These are phyloP conservation scores for Domatiomyces globalis DNA, from an alignment of 2,329 filamentous ascomycete species.

Conservation along the genomic window DNA sequence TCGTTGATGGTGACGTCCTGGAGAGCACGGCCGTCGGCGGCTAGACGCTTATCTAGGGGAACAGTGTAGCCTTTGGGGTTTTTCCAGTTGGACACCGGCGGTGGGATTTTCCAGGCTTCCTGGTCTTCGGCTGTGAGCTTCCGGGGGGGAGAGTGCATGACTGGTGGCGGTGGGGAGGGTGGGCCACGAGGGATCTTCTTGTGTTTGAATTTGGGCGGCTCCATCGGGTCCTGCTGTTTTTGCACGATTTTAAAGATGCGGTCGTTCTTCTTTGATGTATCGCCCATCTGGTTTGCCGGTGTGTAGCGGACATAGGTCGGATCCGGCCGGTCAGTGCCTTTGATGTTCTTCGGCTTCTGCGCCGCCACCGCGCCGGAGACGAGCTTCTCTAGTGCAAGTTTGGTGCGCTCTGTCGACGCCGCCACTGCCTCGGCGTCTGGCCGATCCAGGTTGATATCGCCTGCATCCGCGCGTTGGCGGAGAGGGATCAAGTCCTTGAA, in stretches of 20 bases:
- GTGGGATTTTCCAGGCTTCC: conserved; percentile 85
- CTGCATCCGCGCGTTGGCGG: conserved; percentile 80
- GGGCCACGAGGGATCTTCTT: conserved; percentile 90
- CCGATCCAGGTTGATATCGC: conserved; percentile 73
- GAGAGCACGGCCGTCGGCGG: conserved; percentile 78
- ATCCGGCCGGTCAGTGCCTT: conserved; percentile 58
- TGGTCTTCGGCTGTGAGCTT: conserved; percentile 96
- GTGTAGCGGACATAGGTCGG: conserved; percentile 93
- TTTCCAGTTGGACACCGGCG: conserved; percentile 96
- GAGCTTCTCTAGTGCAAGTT: conserved; percentile 66
- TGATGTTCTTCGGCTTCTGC: conserved; percentile 90
- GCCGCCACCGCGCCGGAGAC: conserved; percentile 76
- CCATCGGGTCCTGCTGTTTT: conserved; percentile 83
- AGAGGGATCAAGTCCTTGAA: conserved; percentile 96
- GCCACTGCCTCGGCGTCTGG: conserved; percentile 74
- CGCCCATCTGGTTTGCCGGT: conserved; percentile 92
- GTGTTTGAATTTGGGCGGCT: conserved; percentile 96
- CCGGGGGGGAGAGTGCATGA: conserved; percentile 86
- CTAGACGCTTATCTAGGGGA: conserved; percentile 84
- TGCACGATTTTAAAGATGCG: conserved; percentile 98
- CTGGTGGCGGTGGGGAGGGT: conserved; percentile 78
- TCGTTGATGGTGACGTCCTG: conserved; percentile 96
- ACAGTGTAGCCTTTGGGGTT: conserved; percentile 98
- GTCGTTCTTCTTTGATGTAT: conserved; percentile 70
- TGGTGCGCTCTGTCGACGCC: conserved; percentile 74